These are phyloP conservation scores for Xylaria curta DNA, from an alignment of 495 filamentous ascomycete genomes.

Conservation along the genomic window DNA sequence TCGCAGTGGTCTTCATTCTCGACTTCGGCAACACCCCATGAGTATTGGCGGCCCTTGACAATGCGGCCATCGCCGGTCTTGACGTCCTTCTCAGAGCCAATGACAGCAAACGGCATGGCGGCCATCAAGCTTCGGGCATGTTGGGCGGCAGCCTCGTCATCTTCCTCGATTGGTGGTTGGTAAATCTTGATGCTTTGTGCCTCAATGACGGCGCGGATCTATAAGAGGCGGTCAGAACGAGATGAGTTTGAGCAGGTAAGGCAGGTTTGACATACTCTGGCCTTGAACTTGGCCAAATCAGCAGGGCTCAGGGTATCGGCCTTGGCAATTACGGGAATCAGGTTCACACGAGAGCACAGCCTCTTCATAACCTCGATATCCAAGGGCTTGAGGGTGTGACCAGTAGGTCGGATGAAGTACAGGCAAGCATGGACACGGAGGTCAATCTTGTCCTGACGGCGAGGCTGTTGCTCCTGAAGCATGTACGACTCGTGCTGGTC, in stretches of 20 bases:
- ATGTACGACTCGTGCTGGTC: conserved; percentile 99
- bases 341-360: conserved; percentile 93
- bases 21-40: conserved; percentile 98
- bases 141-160: conserved; percentile 92
- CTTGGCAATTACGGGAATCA: conserved; percentile 98
- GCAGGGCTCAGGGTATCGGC: conserved; percentile 94
- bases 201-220: conserved; percentile 95
- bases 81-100: conserved; percentile 98
- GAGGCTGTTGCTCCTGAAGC: conserved; percentile 99
- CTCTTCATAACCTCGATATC: conserved; percentile 99
- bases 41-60: conserved; percentile 98
- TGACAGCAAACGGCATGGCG: conserved; percentile 98
- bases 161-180: conserved; percentile 94
- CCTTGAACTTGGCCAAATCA: conserved; percentile 91
- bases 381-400: conserved; percentile 96
- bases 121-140: conserved; percentile 93
- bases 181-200: conserved; percentile 99
- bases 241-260: neutral
- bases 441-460: conserved; percentile 97
- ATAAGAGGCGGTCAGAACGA: conserved; percentile 33
- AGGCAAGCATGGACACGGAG: conserved; percentile 97
- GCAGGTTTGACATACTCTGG: conserved; percentile 67
- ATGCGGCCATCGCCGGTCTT: conserved; percentile 94
- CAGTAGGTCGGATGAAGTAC: conserved; percentile 98
- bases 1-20: conserved; percentile 99